Evolutionary conservation across 257 asterid species (phyloP).

Genomic region (Primulina tabacum): DNA sequence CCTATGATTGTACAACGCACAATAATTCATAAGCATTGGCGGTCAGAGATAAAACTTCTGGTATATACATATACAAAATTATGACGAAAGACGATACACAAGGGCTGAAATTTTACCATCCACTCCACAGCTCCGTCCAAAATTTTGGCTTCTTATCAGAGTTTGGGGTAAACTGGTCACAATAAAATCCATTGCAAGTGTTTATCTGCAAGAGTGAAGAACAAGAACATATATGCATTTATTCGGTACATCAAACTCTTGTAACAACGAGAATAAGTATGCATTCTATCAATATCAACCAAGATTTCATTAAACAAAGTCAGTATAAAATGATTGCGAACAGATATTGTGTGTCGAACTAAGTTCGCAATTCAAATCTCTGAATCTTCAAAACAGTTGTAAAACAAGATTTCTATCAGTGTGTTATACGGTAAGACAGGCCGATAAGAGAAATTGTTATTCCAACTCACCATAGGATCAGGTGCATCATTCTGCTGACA

Average conservation of each 20-base stretch:
- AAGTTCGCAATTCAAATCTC: neutral
- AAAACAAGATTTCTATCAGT: neutral
- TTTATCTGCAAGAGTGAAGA: conserved; percentile 53
- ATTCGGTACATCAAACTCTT: too few relatives aligned
- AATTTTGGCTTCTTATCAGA: conserved; percentile 70
- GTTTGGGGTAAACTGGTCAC: conserved; percentile 89
- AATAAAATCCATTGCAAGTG: conserved; percentile 93
- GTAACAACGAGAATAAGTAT: too few relatives aligned
- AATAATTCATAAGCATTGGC: neutral
- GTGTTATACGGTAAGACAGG: neutral
- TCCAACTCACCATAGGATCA: conserved; percentile 60
- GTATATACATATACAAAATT: neutral
- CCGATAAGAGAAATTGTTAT: neutral
- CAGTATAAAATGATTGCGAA: neutral
- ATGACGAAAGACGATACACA: neutral
- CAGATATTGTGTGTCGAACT: neutral
- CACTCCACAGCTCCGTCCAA: conserved; percentile 99
- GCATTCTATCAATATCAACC: neutral
- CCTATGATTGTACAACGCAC: conserved; percentile 34
- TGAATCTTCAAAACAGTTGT: neutral
- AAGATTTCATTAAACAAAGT: neutral
- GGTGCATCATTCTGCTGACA: conserved; percentile 95
- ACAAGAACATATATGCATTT: conserved; percentile 5
- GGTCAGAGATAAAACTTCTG: neutral
- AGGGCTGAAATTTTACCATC: conserved; percentile 56